These are phyloP conservation scores for Cercospora sesami DNA, from an alignment of 2,329 filamentous ascomycete genomes.

Conservation along the genomic window DNA sequence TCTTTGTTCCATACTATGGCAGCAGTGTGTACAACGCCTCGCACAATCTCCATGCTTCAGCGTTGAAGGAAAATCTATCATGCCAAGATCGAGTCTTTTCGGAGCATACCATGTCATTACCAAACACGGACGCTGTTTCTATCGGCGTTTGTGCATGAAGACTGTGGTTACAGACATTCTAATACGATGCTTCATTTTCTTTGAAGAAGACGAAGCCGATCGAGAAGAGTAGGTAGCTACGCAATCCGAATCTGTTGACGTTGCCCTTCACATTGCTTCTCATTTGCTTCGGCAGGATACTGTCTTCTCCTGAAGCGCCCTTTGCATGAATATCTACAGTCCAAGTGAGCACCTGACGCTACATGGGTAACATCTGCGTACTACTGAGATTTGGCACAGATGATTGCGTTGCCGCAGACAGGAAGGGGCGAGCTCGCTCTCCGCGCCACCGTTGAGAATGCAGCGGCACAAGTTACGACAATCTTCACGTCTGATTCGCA, in stretches of 20 bases:
- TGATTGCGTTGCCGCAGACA: neutral
- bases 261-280: neutral
- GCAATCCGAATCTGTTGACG: neutral
- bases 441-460: neutral
- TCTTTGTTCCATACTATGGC: conserved; percentile 42
- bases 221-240: conserved; percentile 4
- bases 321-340: neutral
- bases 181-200: neutral
- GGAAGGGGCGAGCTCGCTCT: neutral
- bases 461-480: neutral
- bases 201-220: neutral
- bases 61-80: conserved; percentile 65
- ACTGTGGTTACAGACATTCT: conserved; percentile 54
- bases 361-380: too few relatives aligned
- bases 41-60: conserved; percentile 57
- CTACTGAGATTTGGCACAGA: neutral
- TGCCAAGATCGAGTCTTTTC: conserved; percentile 58
- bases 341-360: neutral
- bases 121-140: conserved; percentile 60
- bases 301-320: neutral
- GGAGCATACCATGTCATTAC: conserved; percentile 57
- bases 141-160: conserved; percentile 65
- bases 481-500: neutral
- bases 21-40: conserved; percentile 73
- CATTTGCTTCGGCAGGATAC: neutral